Percentiles rank a stretch among this genome's conserved stretches.
These are phyloP conservation scores for Malus asiatica DNA, from an alignment of 306 rosid species.

Conservation along the genomic window DNA sequence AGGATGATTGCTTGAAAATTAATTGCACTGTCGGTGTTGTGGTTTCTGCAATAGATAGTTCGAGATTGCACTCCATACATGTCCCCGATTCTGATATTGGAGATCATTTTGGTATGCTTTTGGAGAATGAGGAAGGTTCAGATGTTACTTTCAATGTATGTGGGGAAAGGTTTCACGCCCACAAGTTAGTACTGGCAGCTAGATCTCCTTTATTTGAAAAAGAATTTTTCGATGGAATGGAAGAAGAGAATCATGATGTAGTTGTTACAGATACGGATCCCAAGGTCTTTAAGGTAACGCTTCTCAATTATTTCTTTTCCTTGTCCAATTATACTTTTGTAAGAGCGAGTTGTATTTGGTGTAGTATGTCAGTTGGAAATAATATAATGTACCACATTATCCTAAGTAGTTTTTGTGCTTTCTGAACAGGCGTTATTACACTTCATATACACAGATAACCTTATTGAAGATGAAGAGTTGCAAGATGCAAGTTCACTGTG, in stretches of 20 bases:
- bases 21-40: slow-evolving; percentile 99
- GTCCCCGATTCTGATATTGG: slow-evolving; percentile 94
- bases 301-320: background rate
- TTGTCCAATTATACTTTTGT: background rate
- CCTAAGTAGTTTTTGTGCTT: slow-evolving; percentile 3
- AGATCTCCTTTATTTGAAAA: slow-evolving; percentile 71
- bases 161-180: slow-evolving; percentile 84
- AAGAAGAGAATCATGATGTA: slow-evolving; percentile 51
- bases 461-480: slow-evolving; percentile 74
- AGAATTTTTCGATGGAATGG: slow-evolving; percentile 51
- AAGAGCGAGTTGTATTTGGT: background rate
- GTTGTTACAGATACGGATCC: slow-evolving; percentile 70
- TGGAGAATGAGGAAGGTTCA: slow-evolving; percentile 84
- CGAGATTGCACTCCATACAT: slow-evolving; percentile 64
- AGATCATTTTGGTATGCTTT: slow-evolving; percentile 55
- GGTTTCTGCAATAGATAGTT: slow-evolving; percentile 79
- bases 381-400: background rate
- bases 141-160: slow-evolving; percentile 73
- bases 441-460: slow-evolving; percentile 76
- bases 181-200: slow-evolving; percentile 85
- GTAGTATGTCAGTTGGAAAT: background rate
- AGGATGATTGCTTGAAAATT: slow-evolving; percentile 93
- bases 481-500: slow-evolving; percentile 55
- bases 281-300: slow-evolving; percentile 80
- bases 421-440: slow-evolving; percentile 84